Percentiles rank a stretch among this genome's conserved stretches.
phyloP scores from a whole-genome alignment of 202 grass and related monocot species.

The Elaeis oleifera region DNA sequence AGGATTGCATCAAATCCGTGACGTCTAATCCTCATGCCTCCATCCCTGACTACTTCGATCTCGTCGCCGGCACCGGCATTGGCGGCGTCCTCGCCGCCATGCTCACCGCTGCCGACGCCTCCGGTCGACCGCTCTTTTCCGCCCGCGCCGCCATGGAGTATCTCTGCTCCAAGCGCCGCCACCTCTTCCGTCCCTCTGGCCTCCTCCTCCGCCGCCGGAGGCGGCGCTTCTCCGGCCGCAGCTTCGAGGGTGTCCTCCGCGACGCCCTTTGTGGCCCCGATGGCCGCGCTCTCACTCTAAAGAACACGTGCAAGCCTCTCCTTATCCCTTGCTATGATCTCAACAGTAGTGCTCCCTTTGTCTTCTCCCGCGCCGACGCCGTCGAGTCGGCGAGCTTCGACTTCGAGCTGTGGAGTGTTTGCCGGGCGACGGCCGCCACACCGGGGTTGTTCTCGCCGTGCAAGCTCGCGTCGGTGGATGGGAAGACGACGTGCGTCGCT shows the following conservation, averaged over 20 bases:
- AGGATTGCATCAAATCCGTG: constrained; percentile 28
- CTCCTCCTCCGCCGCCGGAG: constrained; percentile 5
- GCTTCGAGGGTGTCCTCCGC: constrained; percentile 19
- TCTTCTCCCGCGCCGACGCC: constrained; percentile 60
- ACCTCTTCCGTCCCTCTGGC: constrained; percentile 29
- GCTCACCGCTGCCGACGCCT: constrained; percentile 31
- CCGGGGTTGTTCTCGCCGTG: constrained; percentile 9
- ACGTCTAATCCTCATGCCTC: constrained; percentile 28
- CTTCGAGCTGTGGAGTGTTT: constrained; percentile 50
- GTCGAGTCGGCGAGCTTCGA: constrained; percentile 46
- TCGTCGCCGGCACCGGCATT: constrained; percentile 44
- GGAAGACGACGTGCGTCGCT: constrained; percentile 28
- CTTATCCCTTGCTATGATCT: constrained; percentile 69
- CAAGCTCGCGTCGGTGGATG: constrained; percentile 35
- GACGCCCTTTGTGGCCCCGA: constrained; percentile 24
- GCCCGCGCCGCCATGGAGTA: constrained; percentile 49
- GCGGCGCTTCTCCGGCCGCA: constrained; percentile 18
- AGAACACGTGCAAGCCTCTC: constrained; percentile 49
- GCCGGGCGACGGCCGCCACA: constrained; percentile 51
- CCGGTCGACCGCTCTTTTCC: constrained; percentile 39
- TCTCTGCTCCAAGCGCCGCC: constrained; percentile 19
- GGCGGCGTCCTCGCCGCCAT: constrained; percentile 51
- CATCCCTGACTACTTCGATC: constrained; percentile 70
- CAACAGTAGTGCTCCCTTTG: constrained; percentile 47
- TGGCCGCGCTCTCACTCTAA: constrained; percentile 38